Evolutionary conservation across 2,329 filamentous ascomycete species (phyloP), one percentile per base, ranked within the genome.

Genomic region (Fusarium pilosicola): DNA sequence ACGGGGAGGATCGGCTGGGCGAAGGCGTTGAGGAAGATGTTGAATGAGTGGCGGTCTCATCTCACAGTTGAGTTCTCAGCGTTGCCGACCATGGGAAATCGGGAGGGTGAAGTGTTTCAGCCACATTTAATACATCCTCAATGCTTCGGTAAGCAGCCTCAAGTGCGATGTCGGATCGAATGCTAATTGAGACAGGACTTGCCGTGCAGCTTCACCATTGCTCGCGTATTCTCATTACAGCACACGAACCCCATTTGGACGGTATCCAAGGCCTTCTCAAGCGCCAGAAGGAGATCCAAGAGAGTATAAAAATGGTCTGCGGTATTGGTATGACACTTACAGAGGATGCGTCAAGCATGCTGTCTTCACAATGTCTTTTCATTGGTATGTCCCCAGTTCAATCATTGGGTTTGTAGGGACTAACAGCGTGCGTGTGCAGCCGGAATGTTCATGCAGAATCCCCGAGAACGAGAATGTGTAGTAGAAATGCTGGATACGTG

Each of bases 41-140:
- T 82, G 17, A 44, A 79, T 42, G 73, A 78, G 14, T 81, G 83
- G 83, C 80, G 74, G 44, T 66, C 76, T 2, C 78, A 77, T 57
- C 64, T 84, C 0, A 82, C 81, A 2, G 76, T 79, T 15, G 83
- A 83, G 36, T 88, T 85, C 63, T 80, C 75, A 6, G 80, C 83
- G 0, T 75, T 87, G 11, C 84, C 85, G 1, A 79, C 79, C 2
- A 68, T 80, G 6, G 70, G 57, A 3, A 68, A 73, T 5, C 56
- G 64, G 0, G 65, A 75, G 7, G 38, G 3, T 6, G 78, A 79
- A 12, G 74, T 76, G 2, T 88, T 88, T 66, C 79, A 82, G 7
- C 83, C 85, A 0, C 80, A 87, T 17, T 87, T 86, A 83, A 84
- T 88, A 18, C 82, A 88, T 67, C 86, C 87, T 3, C 79, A 84